Conservation (phyloP, 768 basidiomycete genomes). For the Coprinopsis strossmayeri region DNA sequence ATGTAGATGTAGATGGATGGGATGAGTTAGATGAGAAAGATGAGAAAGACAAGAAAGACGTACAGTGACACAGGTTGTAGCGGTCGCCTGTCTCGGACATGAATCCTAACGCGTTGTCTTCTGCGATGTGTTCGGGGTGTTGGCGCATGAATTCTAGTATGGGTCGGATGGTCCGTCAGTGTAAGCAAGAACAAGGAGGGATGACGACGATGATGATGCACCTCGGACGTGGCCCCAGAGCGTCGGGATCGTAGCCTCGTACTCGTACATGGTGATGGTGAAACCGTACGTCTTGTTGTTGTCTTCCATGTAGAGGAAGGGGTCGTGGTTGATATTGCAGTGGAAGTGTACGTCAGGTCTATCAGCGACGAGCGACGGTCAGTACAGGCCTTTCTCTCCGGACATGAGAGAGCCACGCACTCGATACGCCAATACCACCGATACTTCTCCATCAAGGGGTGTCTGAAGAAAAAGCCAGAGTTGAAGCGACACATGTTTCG, state of each 20-base stretch:
- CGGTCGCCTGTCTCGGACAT: conserved; percentile 45
- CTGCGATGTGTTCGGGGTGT: conserved; percentile 49
- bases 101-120: conserved; percentile 57
- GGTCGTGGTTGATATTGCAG: conserved; percentile 61
- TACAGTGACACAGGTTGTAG: conserved; percentile 73
- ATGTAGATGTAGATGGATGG: no score
- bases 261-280: conserved; percentile 72
- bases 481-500: conserved; percentile 71
- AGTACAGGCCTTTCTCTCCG: no score
- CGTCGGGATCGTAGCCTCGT: conserved; percentile 65
- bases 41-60: conserved; percentile 16
- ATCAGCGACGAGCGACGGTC: no score
- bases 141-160: conserved; percentile 50
- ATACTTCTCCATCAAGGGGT: conserved; percentile 57
- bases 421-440: conserved; percentile 81
- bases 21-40: neutral
- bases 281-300: conserved; percentile 68
- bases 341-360: conserved; percentile 71
- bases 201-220: no score
- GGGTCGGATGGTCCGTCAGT: no score
- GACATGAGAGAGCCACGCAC: no score
- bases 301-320: conserved; percentile 68
- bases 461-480: conserved; percentile 70
- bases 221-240: conserved; percentile 69
- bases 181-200: no score